Evolutionary conservation across 148 eudicot genomes (phyloP), one percentile per base, ranked within the genome.

Genomic region (Camellia lanceoleosa): DNA sequence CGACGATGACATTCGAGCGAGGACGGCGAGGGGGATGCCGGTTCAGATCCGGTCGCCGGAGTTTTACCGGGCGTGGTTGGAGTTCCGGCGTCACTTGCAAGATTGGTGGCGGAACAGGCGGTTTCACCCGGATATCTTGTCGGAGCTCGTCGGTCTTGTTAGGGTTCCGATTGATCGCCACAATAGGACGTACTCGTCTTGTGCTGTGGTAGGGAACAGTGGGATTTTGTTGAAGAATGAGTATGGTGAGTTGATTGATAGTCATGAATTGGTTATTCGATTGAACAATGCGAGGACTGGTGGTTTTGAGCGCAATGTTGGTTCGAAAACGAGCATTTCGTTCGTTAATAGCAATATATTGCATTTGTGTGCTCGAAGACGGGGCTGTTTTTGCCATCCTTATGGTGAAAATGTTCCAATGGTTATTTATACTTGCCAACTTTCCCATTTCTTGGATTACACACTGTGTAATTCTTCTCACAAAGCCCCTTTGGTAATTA

Each of bases 161-260:
- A 88, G 82, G 68, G 81, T 71, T 60, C 83, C 82, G 0, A 84
- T 83, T 66, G 89, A 87, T 83, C 41, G 56, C 70, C 78, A 80
- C 59, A 76, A 83, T 71, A 85, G 87, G 20, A 87, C 75, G 70
- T 91, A 89, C 67, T 83, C 86, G 18, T 85, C 90, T 5, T 94
- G 97, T 87, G 97, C 95, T 52, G 97, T 94, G 16, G 95, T 94
- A 23, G 98, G 98, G 5, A 94, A 92, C 47, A 91, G 97, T 77
- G 98, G 98, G 75, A 94, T 94, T 79, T 81, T 94, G 68, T 80
- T 94, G 80, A 87, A 81, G 47, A 85, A 77, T 12, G 86, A 88
- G 54, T 58, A 85, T 68, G 98, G 98, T 0, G 68, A 71, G 8
- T n/a, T 83, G 74, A 92, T 94, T 65, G 97, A 94, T 83, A 59